A percentile compares a stretch with the other conserved stretches of the same genome.
Conservation (phyloP, 495 filamentous ascomycete species). For the Aspergillus steynii region DNA sequence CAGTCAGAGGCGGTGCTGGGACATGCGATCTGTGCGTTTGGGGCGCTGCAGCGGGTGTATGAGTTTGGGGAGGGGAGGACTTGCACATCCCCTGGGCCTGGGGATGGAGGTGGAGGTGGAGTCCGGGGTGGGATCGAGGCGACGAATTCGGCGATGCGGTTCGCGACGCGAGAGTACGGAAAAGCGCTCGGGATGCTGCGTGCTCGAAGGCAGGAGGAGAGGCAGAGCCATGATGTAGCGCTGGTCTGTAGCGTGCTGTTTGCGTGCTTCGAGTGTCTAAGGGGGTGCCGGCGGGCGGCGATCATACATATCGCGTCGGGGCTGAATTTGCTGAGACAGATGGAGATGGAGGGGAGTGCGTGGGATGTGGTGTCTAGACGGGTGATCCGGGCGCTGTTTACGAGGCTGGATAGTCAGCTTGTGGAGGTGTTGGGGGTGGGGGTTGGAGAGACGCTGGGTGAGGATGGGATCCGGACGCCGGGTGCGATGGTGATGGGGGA, state of each 20-base stretch:
- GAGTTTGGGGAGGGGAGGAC: background rate
- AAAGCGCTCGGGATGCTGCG: constrained; percentile 2
- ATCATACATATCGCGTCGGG: constrained; percentile 9
- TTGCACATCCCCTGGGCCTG: too few relatives aligned
- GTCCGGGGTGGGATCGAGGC: too few relatives aligned
- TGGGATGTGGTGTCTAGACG: background rate
- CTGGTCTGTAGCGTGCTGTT: constrained; percentile 9
- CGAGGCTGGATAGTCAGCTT: constrained; percentile 8
- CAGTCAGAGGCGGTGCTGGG: background rate
- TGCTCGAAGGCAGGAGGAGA: too few relatives aligned
- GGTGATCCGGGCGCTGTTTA: background rate
- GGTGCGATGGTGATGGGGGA: background rate
- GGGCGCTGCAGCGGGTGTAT: constrained; percentile 5
- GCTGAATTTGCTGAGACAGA: constrained; percentile 5
- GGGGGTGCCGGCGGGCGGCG: constrained; percentile 8
- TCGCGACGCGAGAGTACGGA: constrained; percentile 6
- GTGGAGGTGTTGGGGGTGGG: constrained; percentile 5
- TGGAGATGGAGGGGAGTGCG: background rate
- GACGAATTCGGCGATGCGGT: background rate
- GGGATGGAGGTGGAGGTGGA: too few relatives aligned
- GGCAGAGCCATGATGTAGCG: background rate
- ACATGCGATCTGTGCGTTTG: background rate
- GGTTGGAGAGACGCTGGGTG: background rate
- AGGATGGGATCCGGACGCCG: background rate
- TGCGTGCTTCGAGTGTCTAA: constrained; percentile 8